Conservation (phyloP, 352 stramenopile species). For the Elongisporangium prolatum region DNA sequence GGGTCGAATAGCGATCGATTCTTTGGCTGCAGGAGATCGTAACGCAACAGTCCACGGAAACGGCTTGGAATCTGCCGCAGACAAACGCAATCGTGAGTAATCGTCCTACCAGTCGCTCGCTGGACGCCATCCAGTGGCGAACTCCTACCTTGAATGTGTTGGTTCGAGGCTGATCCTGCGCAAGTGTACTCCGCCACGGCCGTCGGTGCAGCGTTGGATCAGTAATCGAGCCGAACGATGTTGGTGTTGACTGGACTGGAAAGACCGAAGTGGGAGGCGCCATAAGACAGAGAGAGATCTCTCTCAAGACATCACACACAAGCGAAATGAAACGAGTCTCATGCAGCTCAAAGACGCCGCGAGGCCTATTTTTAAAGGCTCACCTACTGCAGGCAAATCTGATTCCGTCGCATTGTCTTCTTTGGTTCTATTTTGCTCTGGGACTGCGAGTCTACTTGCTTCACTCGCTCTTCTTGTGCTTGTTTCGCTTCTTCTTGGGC, state of each 20-base stretch:
- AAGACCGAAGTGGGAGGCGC: not conserved
- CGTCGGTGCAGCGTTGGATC: constrained; percentile 52
- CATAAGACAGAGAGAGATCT: not conserved
- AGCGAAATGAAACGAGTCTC: too few species aligned
- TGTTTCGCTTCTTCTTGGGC: constrained; percentile 16
- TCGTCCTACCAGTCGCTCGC: not conserved
- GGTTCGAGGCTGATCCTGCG: constrained; percentile 11
- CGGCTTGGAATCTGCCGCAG: constrained; percentile 31
- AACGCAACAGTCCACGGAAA: constrained; percentile 26
- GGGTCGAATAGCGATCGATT: not conserved
- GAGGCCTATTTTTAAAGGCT: not conserved
- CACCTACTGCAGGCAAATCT: not conserved
- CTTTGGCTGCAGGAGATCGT: constrained; percentile 17
- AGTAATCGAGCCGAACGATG: constrained; percentile 47
- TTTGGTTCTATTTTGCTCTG: not conserved
- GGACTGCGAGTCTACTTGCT: not conserved
- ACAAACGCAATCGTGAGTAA: not conserved
- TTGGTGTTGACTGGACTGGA: not conserved
- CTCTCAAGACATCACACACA: too few species aligned
- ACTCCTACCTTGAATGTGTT: constrained; percentile 28
- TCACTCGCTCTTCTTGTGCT: constrained; percentile 24
- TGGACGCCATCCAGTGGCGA: not conserved
- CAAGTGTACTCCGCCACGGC: constrained; percentile 41
- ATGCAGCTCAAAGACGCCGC: not conserved
- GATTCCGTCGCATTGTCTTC: not conserved